phyloP scores from a whole-genome alignment of 1,139 yeast genomes.

The Yamadazyma aaseri region DNA sequence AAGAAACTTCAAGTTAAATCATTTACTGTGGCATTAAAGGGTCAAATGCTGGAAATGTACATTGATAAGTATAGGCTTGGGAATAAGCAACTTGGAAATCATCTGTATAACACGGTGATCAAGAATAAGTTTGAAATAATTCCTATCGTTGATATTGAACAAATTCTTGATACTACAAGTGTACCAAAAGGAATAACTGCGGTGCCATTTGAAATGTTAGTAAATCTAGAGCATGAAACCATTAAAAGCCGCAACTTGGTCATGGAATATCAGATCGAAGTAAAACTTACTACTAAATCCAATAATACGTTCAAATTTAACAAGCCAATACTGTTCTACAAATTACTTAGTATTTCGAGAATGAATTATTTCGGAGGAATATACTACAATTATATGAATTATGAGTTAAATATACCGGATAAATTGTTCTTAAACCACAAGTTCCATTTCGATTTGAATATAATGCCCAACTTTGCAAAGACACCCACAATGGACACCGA shows the following conservation, averaged over 20 bases:
- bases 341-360: background rate
- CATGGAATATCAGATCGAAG: background rate
- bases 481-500: background rate
- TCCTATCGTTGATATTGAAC: background rate
- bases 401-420: slow-evolving; percentile 5
- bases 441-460: background rate
- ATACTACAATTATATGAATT: slow-evolving; percentile 1
- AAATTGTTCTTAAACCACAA: slow-evolving; percentile 2
- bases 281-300: background rate
- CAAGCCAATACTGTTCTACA: background rate
- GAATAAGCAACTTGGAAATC: background rate
- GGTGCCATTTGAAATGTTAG: slow-evolving; percentile 5
- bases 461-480: background rate
- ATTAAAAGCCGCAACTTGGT: background rate
- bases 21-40: slow-evolving; percentile 1
- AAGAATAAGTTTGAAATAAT: background rate
- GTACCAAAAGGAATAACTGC: slow-evolving; percentile 1
- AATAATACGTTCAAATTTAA: background rate
- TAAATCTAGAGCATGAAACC: slow-evolving; percentile 1
- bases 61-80: background rate
- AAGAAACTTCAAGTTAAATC: background rate
- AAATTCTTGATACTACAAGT: background rate
- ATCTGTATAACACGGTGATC: background rate
- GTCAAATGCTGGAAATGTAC: background rate
- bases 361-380: slow-evolving; percentile 3